Conservation (phyloP, 345 rosid genomes). For the Arabidopsis suecica region DNA sequence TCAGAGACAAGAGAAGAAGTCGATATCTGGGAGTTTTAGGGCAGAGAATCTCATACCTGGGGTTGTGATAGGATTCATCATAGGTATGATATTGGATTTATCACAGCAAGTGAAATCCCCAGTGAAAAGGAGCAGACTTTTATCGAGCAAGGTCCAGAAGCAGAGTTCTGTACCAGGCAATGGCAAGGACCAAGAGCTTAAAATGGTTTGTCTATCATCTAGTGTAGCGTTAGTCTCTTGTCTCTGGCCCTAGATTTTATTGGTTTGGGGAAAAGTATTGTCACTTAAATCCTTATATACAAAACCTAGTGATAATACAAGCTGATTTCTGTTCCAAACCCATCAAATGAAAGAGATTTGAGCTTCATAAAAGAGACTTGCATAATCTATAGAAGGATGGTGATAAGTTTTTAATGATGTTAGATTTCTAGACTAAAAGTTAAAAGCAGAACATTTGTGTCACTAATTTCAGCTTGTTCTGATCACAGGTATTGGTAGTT, state of each 20-base stretch:
- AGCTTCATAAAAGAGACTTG: neutral
- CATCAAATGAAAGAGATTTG: neutral
- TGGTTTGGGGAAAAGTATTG: constrained; percentile 6
- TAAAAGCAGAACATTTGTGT: constrained; percentile 4
- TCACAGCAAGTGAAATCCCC: constrained; percentile 52
- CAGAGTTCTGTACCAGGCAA: constrained; percentile 47
- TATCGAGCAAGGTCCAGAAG: constrained; percentile 60
- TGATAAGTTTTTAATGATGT: neutral
- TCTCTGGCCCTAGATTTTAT: constrained; percentile 7
- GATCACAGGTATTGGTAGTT: constrained; percentile 79
- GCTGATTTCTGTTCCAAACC: neutral
- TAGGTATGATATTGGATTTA: constrained; percentile 79
- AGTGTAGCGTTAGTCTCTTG: neutral
- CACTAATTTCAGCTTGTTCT: constrained; percentile 32
- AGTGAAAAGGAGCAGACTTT: constrained; percentile 61
- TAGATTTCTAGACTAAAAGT: constrained; percentile 7
- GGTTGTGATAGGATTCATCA: constrained; percentile 79
- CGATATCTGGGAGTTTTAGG: constrained; percentile 69
- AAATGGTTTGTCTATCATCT: constrained; percentile 59
- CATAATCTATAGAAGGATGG: neutral
- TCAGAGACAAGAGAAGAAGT: constrained; percentile 59
- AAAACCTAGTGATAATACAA: constrained; percentile 8
- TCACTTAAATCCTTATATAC: neutral
- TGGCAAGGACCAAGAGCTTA: constrained; percentile 67
- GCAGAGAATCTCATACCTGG: constrained; percentile 85